Evolutionary conservation across 495 filamentous ascomycete genomes (phyloP).

Genomic region (Astrothelium macrocarpum): DNA sequence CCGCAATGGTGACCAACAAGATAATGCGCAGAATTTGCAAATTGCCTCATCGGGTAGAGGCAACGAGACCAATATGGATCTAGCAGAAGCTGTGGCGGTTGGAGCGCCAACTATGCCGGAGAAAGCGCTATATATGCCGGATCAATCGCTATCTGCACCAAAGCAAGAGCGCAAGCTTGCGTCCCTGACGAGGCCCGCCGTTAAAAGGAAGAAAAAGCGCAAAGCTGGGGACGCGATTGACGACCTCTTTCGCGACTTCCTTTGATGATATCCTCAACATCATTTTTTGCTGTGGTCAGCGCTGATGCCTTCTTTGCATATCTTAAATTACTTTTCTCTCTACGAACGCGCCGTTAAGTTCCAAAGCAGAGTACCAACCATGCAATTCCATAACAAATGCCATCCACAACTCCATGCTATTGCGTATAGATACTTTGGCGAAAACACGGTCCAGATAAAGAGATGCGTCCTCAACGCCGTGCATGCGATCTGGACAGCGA

Average conservation of each 20-base stretch:
- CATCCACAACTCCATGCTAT: slow-evolving; percentile 79
- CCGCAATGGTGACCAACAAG: not conserved
- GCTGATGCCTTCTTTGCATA: slow-evolving; percentile 10
- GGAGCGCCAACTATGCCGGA: slow-evolving; percentile 9
- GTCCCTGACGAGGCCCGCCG: not conserved
- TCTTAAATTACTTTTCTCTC: slow-evolving; percentile 12
- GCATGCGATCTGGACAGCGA: slow-evolving; percentile 82
- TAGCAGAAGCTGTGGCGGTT: not conserved
- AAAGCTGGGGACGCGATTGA: slow-evolving; percentile 52
- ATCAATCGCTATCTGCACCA: not conserved
- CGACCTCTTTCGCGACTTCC: slow-evolving; percentile 48
- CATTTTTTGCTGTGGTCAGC: not conserved
- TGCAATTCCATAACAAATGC: slow-evolving; percentile 63
- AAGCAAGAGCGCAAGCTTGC: slow-evolving; percentile 3
- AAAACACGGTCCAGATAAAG: slow-evolving; percentile 99
- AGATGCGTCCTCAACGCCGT: slow-evolving; percentile 75
- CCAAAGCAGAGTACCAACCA: slow-evolving; percentile 46
- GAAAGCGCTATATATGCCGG: too few relatives aligned
- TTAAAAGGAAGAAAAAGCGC: slow-evolving; percentile 35
- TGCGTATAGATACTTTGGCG: slow-evolving; percentile 87
- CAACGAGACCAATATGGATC: slow-evolving; percentile 15
- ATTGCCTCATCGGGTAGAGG: slow-evolving; percentile 9
- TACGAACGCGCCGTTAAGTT: slow-evolving; percentile 29
- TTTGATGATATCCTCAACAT: slow-evolving; percentile 23
- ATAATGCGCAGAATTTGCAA: slow-evolving; percentile 3